A percentile compares a stretch with the other conserved stretches of the same genome.
phyloP scores from a whole-genome alignment of 495 filamentous ascomycete genomes.

The Hypoxylon perforatum region DNA sequence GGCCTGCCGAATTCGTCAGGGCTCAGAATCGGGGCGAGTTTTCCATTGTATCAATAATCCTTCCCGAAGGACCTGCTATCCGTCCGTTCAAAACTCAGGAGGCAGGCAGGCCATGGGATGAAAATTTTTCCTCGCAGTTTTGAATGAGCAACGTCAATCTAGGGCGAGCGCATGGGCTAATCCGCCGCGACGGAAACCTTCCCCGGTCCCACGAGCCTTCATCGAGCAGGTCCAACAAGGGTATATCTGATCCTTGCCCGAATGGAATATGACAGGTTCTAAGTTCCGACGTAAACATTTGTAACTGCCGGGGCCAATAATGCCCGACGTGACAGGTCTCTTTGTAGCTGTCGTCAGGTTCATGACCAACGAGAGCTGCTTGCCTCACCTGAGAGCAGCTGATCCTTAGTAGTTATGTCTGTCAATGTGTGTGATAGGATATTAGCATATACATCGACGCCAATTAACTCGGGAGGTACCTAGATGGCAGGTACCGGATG shows the following conservation, averaged over 20 bases:
- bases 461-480: too few species aligned
- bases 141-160: slow-evolving; percentile 19
- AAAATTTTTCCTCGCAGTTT: slow-evolving; percentile 40
- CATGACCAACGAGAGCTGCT: slow-evolving; percentile 3
- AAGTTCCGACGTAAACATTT: slow-evolving; percentile 34
- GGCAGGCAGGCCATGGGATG: slow-evolving; percentile 10
- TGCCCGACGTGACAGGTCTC: slow-evolving; percentile 7
- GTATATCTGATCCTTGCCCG: slow-evolving; percentile 29
- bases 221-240: slow-evolving; percentile 26
- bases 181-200: slow-evolving; percentile 37
- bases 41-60: slow-evolving; percentile 11
- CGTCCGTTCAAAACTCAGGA: slow-evolving; percentile 35
- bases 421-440: too few species aligned
- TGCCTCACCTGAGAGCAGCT: neutral
- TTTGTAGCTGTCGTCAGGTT: slow-evolving; percentile 4
- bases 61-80: neutral
- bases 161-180: slow-evolving; percentile 29
- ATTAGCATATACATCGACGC: too few species aligned
- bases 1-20: slow-evolving; percentile 30
- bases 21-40: slow-evolving; percentile 22
- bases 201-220: slow-evolving; percentile 35
- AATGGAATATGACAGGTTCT: slow-evolving; percentile 39
- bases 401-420: too few species aligned
- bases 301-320: slow-evolving; percentile 32
- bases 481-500: neutral